Percentiles rank a stretch among this genome's conserved stretches.
Conservation (phyloP, 306 rosid genomes). For the Acmispon strigosus region DNA sequence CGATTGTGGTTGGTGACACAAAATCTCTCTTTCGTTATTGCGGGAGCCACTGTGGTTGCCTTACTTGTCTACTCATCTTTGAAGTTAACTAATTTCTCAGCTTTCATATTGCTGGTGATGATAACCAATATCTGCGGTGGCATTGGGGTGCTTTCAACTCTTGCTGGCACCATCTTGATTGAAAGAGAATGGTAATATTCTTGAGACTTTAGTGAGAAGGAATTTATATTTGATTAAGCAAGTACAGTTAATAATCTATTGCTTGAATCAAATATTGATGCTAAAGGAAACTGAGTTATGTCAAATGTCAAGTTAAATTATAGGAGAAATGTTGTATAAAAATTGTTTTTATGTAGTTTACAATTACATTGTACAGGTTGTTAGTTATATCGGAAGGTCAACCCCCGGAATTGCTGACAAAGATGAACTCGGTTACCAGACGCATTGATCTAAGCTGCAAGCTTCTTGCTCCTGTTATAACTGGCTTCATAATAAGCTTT, state of each 20-base stretch:
- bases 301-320: background rate
- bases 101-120: slow-evolving; percentile 45
- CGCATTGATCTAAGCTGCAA: slow-evolving; percentile 83
- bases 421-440: slow-evolving; percentile 61
- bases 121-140: slow-evolving; percentile 71
- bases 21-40: slow-evolving; percentile 63
- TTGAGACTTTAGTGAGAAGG: background rate
- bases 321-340: background rate
- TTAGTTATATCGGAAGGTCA: slow-evolving; percentile 76
- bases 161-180: slow-evolving; percentile 79
- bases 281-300: background rate
- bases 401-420: slow-evolving; percentile 55
- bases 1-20: slow-evolving; percentile 71
- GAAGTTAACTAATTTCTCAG: slow-evolving; percentile 46
- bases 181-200: slow-evolving; percentile 90
- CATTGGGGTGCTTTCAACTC: slow-evolving; percentile 72
- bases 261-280: background rate
- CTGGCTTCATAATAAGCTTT: slow-evolving; percentile 83
- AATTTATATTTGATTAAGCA: background rate
- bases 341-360: background rate
- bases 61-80: slow-evolving; percentile 50
- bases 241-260: too few species aligned
- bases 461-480: slow-evolving; percentile 75
- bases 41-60: slow-evolving; percentile 57
- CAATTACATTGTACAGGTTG: slow-evolving; percentile 46